A percentile compares a stretch with the other conserved stretches of the same genome.
Evolutionary conservation across 768 basidiomycete species (phyloP).

Genomic region (Termitomyces sp.): DNA sequence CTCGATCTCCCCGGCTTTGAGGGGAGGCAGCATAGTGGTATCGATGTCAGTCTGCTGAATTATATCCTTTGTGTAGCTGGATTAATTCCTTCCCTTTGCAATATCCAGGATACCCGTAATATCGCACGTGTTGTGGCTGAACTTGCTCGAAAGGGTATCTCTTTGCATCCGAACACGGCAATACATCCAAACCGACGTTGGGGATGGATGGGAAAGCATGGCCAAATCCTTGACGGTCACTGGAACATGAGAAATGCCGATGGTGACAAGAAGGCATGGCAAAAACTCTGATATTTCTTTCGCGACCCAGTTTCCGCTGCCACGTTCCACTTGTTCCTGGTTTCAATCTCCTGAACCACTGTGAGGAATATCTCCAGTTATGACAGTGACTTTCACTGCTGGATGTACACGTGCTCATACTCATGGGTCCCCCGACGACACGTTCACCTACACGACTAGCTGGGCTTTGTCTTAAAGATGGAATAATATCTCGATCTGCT

Average conservation of each 20-base stretch:
- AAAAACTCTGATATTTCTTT: background rate
- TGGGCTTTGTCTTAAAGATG: background rate
- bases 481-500: background rate
- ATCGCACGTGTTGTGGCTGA: constrained; percentile 78
- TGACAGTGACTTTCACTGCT: background rate
- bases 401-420: background rate
- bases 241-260: background rate
- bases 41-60: constrained; percentile 64
- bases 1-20: constrained; percentile 73
- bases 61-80: constrained; percentile 11
- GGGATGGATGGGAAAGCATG: constrained; percentile 84
- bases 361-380: background rate
- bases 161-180: constrained; percentile 70
- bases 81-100: constrained; percentile 11
- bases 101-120: constrained; percentile 80
- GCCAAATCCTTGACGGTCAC: constrained; percentile 56
- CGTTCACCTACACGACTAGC: no score
- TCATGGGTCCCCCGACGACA: background rate
- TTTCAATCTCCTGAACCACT: background rate
- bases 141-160: constrained; percentile 65
- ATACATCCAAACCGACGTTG: constrained; percentile 66
- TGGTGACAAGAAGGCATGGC: background rate
- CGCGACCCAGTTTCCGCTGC: background rate
- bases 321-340: background rate
- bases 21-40: constrained; percentile 85